Conservation (phyloP, 139 green algal genomes). For the Tetradesmus lagerheimii region DNA sequence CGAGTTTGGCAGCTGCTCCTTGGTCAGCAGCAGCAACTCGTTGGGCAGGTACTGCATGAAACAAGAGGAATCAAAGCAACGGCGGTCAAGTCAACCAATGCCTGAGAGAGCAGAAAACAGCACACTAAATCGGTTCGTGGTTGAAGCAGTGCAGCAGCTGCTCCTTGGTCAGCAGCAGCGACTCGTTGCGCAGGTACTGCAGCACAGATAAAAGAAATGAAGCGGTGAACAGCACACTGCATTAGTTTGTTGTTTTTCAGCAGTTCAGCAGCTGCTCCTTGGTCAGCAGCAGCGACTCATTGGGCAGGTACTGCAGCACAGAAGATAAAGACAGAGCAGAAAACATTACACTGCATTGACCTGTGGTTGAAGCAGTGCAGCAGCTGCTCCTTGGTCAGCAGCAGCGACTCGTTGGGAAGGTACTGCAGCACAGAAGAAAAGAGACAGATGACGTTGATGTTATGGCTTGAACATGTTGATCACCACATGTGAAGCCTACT, state of each 20-base stretch:
- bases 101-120: no score
- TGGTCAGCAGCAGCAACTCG: constrained; percentile 84
- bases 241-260: constrained; percentile 77
- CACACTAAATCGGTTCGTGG: not conserved
- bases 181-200: constrained; percentile 97
- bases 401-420: constrained; percentile 98
- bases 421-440: constrained; percentile 84
- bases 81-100: no score
- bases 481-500: no score
- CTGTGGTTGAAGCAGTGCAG: no score
- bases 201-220: not conserved
- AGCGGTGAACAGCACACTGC: not conserved
- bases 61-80: no score
- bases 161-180: constrained; percentile 90
- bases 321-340: no score
- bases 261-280: not conserved
- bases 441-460: not conserved
- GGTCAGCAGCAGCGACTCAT: constrained; percentile 87
- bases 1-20: no score
- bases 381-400: constrained; percentile 90
- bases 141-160: constrained; percentile 94
- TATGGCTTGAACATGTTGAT: no score
- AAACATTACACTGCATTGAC: not conserved
- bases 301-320: constrained; percentile 96
- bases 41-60: constrained; percentile 96